Evolutionary conservation across 1,284 basidiomycete species (phyloP), one percentile per base, ranked within the genome.

Genomic region (Lentinus polychrous): DNA sequence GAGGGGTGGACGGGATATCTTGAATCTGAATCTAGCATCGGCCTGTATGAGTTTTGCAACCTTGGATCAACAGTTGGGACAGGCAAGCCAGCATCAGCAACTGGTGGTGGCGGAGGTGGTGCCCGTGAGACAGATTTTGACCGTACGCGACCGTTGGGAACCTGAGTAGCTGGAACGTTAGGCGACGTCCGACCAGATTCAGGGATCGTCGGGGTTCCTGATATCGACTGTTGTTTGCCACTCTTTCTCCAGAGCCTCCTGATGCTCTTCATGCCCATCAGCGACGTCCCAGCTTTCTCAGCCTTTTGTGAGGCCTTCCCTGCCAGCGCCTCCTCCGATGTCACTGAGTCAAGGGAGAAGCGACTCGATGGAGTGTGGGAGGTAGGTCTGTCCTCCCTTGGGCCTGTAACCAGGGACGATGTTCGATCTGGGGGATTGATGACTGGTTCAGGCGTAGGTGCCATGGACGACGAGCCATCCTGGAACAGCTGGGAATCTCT

Each of bases 221-320:
- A 61, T 6, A 58, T 49, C n/a, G 63, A 61, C 45, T 71, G 65
- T 40, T 70, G 69, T 50, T 81, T 79, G 58, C 76, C 76, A 56
- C 79, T 85, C 72, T 76, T 84, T 55, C 83, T 75, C 86, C 85
- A 89, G 22, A 89, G 60, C 52, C 78, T 84, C 62, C 78, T 82
- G 57, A 89, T 75, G 50, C 73, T 74, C 64, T 80, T 86, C 52
- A 88, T 81, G 27, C 76, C 78, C 66, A 83, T 78, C 43, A 87
- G 57, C 41, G 75, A 67, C 47, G 70, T 54, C n/a, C 50, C 43
- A 8, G 43, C 44, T 43, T 56, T 62, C 23, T 46, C 20, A 24
- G 44, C 52, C 42, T 48, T 55, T 36, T 52, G 45, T 34, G 42
- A 39, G 33, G 32, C 10, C n/a, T 17, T 23, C 22, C 31, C 37